Percentiles rank a stretch among this genome's conserved stretches.
Conservation (phyloP, 2,329 filamentous ascomycete genomes). For the Aspergillus cejpii region DNA sequence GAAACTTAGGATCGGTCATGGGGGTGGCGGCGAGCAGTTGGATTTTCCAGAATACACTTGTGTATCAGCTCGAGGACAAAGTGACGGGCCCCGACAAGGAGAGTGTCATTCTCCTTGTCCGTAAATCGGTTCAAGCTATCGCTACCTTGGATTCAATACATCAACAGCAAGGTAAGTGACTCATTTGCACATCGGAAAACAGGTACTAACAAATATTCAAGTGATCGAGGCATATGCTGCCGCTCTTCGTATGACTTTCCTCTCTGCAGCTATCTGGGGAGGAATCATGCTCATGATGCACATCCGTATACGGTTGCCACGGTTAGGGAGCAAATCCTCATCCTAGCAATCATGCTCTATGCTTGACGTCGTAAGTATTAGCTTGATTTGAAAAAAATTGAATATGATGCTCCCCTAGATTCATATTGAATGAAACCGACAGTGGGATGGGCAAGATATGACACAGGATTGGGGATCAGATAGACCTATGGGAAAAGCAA, state of each 20-base stretch:
- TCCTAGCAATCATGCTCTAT: neutral
- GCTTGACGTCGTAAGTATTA: neutral
- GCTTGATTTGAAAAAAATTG: too few relatives aligned
- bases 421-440: too few relatives aligned
- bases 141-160: conserved; percentile 41
- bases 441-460: too few relatives aligned
- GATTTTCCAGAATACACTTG: conserved; percentile 64
- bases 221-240: conserved; percentile 34
- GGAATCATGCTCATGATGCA: conserved; percentile 30
- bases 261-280: conserved; percentile 34
- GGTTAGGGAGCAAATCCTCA: conserved; percentile 23
- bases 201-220: conserved; percentile 18
- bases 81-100: conserved; percentile 56
- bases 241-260: conserved; percentile 34
- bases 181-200: neutral
- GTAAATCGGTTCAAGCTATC: conserved; percentile 47
- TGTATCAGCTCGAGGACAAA: conserved; percentile 51
- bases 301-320: conserved; percentile 30
- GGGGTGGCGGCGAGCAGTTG: conserved; percentile 67
- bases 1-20: conserved; percentile 63
- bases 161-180: conserved; percentile 42
- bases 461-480: too few relatives aligned
- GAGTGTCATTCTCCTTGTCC: conserved; percentile 45
- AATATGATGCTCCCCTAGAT: too few relatives aligned
- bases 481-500: too few relatives aligned